These are phyloP conservation scores for Solanum tarijense DNA, from an alignment of 257 asterid species.

Conservation along the genomic window DNA sequence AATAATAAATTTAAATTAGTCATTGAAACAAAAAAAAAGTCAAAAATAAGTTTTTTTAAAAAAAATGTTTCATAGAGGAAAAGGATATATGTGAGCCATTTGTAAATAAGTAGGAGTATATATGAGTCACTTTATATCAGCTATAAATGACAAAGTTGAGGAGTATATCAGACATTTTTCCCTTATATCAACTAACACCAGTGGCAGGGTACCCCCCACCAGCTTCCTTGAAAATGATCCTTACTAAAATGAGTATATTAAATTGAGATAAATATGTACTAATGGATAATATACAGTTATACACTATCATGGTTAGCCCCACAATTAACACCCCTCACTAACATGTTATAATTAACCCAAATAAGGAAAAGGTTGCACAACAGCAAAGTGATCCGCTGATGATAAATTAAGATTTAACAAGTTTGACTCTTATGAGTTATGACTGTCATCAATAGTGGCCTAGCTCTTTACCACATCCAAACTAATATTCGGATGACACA, in stretches of 20 bases:
- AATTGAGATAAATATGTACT: background rate
- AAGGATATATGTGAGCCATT: too few species aligned
- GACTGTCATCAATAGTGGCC: background rate
- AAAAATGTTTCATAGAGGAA: too few species aligned
- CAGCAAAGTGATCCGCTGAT: background rate
- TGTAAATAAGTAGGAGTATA: too few species aligned
- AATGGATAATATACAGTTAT: background rate
- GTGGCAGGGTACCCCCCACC: background rate
- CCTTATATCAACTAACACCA: background rate
- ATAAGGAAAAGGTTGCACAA: background rate
- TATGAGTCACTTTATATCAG: too few species aligned
- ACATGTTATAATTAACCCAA: background rate
- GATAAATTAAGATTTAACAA: background rate
- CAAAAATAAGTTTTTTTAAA: too few species aligned
- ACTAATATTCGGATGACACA: background rate
- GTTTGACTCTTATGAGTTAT: background rate
- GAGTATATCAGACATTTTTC: rapidly evolving
- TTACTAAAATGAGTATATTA: background rate
- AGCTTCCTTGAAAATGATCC: background rate
- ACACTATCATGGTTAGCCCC: background rate
- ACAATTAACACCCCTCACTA: background rate
- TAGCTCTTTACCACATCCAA: background rate
- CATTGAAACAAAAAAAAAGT: too few species aligned
- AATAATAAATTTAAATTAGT: too few species aligned
- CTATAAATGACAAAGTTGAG: too few species aligned